Base-by-base conservation (phyloP, 2,329 filamentous ascomycete genomes). In the Xylariomycetidae sp. region DNA sequence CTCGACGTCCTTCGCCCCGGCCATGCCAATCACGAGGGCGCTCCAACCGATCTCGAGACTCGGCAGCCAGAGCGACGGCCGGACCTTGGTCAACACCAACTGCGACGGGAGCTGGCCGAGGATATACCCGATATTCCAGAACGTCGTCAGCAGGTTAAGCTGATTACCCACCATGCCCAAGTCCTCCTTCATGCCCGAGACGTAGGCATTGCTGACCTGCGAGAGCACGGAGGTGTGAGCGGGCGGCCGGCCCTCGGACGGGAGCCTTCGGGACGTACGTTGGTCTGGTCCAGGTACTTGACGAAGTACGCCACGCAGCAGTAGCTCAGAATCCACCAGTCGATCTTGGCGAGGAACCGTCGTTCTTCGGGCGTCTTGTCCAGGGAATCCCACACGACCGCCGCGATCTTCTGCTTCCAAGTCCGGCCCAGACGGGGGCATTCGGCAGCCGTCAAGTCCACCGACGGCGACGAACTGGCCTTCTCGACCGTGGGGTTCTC, bases 11-110 rank as follows among this genome's bases (percentile, higher is more conserved):
- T 46, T 58, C 31, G 54, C 54, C 22, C 49, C 50, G 15, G 48
- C 43, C 19, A 57, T 46, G 9, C 57, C 39, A 31, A 61, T 51
- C 2, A 59, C 61, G 33, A 61, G 40, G 32, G 57, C 20, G 2
- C 57, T 50, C 60, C 59, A 63, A 3, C 46, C 22, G 6, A 61
- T 52, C 42, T 63, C 63, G 44, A 54, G 61, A 4, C 57, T 50
- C 0, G 65, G 65, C 3, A 69, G 59, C 59, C 59, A 65, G 31
- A 64, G 52, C 4, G 60, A 63, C 0, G 65, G 65, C 3, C 63
- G 56, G 6, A 68, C 39, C n/a, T 58, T 56, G 2, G 61, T 64
- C 7, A 63, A 46, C 14, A 63, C 40, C 12, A 64, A 39, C 32
- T 63, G 56, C 42, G 52, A 57, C 0, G 59, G 59, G 9, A 63